These are phyloP conservation scores for Exophiala oligosperma DNA, from an alignment of 2,329 filamentous ascomycete species.

Conservation along the genomic window DNA sequence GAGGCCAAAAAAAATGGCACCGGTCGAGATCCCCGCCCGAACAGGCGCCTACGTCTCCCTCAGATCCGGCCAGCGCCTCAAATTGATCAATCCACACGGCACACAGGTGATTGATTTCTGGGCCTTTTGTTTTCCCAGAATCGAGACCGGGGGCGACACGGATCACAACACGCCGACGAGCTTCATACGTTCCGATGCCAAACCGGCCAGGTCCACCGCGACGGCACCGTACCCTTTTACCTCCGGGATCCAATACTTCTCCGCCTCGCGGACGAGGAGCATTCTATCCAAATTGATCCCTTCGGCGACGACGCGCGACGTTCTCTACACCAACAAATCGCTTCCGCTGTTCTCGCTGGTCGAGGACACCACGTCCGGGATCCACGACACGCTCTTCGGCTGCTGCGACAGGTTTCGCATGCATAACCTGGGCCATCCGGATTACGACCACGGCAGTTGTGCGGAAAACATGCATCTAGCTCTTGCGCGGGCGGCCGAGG, in stretches of 20 bases:
- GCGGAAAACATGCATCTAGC: conserved; percentile 41
- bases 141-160: background rate
- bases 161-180: background rate
- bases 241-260: conserved; percentile 30
- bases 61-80: conserved; percentile 41
- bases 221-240: conserved; percentile 31
- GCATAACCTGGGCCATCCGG: conserved; percentile 35
- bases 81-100: conserved; percentile 49
- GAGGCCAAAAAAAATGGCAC: no score
- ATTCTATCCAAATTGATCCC: conserved; percentile 34
- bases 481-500: conserved; percentile 30
- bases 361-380: conserved; percentile 40
- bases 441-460: conserved; percentile 41
- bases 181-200: background rate
- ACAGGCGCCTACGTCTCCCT: conserved; percentile 43
- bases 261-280: conserved; percentile 42
- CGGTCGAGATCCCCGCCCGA: conserved; percentile 40
- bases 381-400: conserved; percentile 44
- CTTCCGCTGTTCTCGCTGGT: conserved; percentile 39
- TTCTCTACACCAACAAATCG: conserved; percentile 40
- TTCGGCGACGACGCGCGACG: conserved; percentile 30
- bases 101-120: conserved; percentile 54
- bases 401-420: conserved; percentile 44
- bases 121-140: conserved; percentile 41
- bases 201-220: background rate